Evolutionary conservation across 805 yeast species (phyloP), one percentile per base, ranked within the genome.

Genomic region (Ogataea salicorniae): DNA sequence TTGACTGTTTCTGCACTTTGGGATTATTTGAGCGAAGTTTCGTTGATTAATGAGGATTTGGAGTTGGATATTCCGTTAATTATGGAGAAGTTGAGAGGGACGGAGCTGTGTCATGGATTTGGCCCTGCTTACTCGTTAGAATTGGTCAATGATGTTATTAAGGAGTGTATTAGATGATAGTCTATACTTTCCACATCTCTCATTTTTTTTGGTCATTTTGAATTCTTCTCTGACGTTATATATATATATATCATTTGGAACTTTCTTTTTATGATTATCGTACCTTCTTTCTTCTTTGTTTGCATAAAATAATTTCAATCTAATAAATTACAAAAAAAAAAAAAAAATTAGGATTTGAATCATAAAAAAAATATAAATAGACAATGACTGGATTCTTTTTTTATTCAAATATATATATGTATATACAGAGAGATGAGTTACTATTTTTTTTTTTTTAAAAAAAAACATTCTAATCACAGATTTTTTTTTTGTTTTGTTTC

Each of bases 1-100:
- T 67, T 87, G 50, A 87, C 90, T 0, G 70, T 87, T 0, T 80
- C 87, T 17, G 94, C 92, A 2, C 83, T 87, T 2, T 89, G 96
- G 96, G 92, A 88, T 61, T 84, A 84, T 60, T 64, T 89, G 41
- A 67, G 74, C 53, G 70, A 71, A 49, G 66, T 74, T 22, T 78
- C 73, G 47, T 72, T 70, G 38, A 65, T 71, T n/a, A 73, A 76
- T 44, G 76, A 79, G 34, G 74, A 69, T 36, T 59, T 65, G 20
- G 74, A 75, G 8, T 58, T 85, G 37, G 85, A 85, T 59, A 69
- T 85, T 39, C 65, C 71, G n/a, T 68, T 63, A 35, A 77, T 87
- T 3, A 80, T 88, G 83, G 61, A 67, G 17, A 64, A 62, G 26
- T 70, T 89, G 46, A 77, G 73, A 58, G 95, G 94, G 1, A 63